A percentile compares a stretch with the other conserved stretches of the same genome.
Evolutionary conservation across 1,139 yeast genomes (phyloP).

Genomic region (Pichia kudriavzevii): DNA sequence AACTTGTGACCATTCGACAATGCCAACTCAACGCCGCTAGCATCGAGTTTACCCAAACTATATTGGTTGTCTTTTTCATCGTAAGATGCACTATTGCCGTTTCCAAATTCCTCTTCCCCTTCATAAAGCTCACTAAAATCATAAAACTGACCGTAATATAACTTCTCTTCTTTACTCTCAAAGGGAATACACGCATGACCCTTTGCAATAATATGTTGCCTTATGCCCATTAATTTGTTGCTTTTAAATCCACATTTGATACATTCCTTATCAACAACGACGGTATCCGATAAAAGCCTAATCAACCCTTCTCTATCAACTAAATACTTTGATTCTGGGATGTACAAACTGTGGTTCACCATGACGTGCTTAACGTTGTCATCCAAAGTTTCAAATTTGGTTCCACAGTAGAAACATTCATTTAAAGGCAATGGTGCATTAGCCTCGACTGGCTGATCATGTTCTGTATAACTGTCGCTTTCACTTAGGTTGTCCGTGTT

Average conservation of each 20-base stretch:
- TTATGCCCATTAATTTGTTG: constrained; percentile 39
- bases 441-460: constrained; percentile 26
- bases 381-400: constrained; percentile 35
- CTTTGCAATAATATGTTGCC: constrained; percentile 45
- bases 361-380: constrained; percentile 43
- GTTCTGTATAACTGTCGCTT: constrained; percentile 18
- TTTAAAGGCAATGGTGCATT: constrained; percentile 29
- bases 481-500: constrained; percentile 17
- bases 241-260: constrained; percentile 49
- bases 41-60: constrained; percentile 33
- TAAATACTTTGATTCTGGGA: constrained; percentile 41
- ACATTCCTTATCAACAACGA: constrained; percentile 42
- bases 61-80: constrained; percentile 25
- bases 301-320: constrained; percentile 40
- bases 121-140: constrained; percentile 27
- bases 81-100: constrained; percentile 20
- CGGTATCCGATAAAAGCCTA: constrained; percentile 36
- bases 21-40: constrained; percentile 35
- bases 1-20: constrained; percentile 44
- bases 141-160: constrained; percentile 36
- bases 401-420: constrained; percentile 40
- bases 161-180: constrained; percentile 40
- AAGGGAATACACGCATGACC: constrained; percentile 52
- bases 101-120: constrained; percentile 16
- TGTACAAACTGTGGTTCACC: constrained; percentile 41